Evolutionary conservation across 306 rosid species (phyloP), one percentile per base, ranked within the genome.

Genomic region (Morella rubra): DNA sequence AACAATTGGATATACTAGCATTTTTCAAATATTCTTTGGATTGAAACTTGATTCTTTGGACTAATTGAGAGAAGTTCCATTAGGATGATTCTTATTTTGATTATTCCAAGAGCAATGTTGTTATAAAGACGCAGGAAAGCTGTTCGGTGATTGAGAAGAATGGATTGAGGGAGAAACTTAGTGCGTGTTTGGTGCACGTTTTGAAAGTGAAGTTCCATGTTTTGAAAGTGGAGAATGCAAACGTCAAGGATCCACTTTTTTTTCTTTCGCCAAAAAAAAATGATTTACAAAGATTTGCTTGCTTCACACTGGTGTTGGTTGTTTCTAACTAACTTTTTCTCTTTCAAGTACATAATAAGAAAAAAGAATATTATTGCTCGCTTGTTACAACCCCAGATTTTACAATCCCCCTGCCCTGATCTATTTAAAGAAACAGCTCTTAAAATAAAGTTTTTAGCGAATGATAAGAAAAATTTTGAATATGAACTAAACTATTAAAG

Each of bases 221-320:
- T n/a, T n/a, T n/a, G 79, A 41, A 79, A 56, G 10, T 56, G 62
- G 68, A 70, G 53, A 77, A 6, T 44, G 76, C 20, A 44, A 50
- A 49, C n/a, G 56, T 6, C 50, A 6, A 32, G 18, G n/a, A 56
- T 44, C 19, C 20, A 44, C 1, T 27, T 27, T 27, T 0, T 2
- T 52, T 46, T 58, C n/a, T 66, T 60, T 73, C 58, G 77, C 24
- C n/a, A n/a, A n/a, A n/a, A n/a, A n/a, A n/a, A n/a, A 16, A 42
- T 62, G 47, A 49, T 66, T 50, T 46, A 5, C 74, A 61, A 73
- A 77, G 6, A 69, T 40, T 40, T 72, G 76, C 73, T 68, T 79
- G 24, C 62, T 65, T 58, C 8, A n/a, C 9, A 22, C 7, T 27
- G 47, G 69, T 77, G 14, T 16, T 58, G 52, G 37, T 69, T 75